Percentiles rank a stretch among this genome's conserved stretches.
These are phyloP conservation scores for Tulasnella sp. DNA, from an alignment of 768 basidiomycete species.

Conservation along the genomic window DNA sequence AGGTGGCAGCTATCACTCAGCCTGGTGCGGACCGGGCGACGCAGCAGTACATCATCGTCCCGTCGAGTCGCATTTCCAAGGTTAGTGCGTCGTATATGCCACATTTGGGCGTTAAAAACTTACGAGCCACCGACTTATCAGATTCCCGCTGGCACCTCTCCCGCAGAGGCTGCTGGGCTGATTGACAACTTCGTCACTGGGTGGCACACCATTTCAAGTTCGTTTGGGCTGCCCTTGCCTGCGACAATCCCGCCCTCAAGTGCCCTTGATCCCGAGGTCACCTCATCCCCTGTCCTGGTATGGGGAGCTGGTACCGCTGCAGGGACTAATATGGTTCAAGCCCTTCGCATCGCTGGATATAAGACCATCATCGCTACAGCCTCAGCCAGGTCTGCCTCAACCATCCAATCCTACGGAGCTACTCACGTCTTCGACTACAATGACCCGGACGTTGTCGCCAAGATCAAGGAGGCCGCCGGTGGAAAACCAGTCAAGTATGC, in stretches of 20 bases:
- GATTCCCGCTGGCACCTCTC: constrained; percentile 49
- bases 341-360: constrained; percentile 52
- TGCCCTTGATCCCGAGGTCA: constrained; percentile 41
- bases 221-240: constrained; percentile 46
- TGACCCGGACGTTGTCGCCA: constrained; percentile 45
- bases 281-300: constrained; percentile 48
- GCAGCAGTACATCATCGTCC: constrained; percentile 48
- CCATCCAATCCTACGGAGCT: constrained; percentile 50
- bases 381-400: constrained; percentile 48
- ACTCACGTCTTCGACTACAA: constrained; percentile 50
- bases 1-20: constrained; percentile 44
- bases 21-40: constrained; percentile 42
- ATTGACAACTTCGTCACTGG: constrained; percentile 53
- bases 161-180: constrained; percentile 49
- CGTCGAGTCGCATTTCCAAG: constrained; percentile 46
- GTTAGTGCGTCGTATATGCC: constrained; percentile 39
- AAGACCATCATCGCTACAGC: constrained; percentile 51
- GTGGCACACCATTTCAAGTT: constrained; percentile 49
- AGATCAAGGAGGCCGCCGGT: constrained; percentile 46
- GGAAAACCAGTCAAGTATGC: constrained; percentile 45
- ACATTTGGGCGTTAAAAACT: background rate
- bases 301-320: constrained; percentile 53
- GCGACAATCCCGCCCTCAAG: constrained; percentile 43
- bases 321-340: constrained; percentile 48
- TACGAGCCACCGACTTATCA: constrained; percentile 37